Conservation (phyloP, 371 early-diverging fungal species). For the Phascolomyces articulosus region DNA sequence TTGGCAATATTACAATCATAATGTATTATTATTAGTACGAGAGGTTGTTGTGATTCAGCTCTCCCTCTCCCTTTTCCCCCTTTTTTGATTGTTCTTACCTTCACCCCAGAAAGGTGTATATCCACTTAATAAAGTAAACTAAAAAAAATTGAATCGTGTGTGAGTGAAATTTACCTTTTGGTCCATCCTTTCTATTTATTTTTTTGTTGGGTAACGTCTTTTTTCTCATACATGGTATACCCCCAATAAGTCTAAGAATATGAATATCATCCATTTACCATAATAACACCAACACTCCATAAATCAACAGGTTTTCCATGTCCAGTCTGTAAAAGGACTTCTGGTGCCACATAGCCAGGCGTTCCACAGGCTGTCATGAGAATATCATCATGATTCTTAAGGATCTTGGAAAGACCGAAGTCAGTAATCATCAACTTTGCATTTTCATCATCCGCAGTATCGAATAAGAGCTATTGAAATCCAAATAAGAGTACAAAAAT, state of each 20-base stretch:
- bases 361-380: constrained; percentile 86
- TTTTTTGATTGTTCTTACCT: constrained; percentile 25
- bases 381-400: constrained; percentile 67
- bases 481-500: too few relatives aligned
- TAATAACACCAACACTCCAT: constrained; percentile 93
- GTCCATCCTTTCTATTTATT: too few relatives aligned
- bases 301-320: constrained; percentile 78
- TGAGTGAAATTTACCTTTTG: too few relatives aligned
- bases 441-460: constrained; percentile 51
- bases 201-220: too few relatives aligned
- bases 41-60: too few relatives aligned
- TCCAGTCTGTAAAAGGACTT: constrained; percentile 72
- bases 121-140: constrained; percentile 85
- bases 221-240: too few relatives aligned
- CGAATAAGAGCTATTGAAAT: constrained; percentile 61
- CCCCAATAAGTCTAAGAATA: not conserved
- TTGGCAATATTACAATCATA: too few relatives aligned
- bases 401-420: constrained; percentile 81
- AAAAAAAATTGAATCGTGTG: not conserved
- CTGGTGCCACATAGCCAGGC: constrained; percentile 91
- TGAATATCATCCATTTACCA: constrained; percentile 29
- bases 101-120: constrained; percentile 89
- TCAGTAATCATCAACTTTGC: constrained; percentile 69
- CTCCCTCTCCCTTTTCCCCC: too few relatives aligned
- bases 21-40: not conserved